Evolutionary conservation across 306 rosid species (phyloP).

Genomic region (Cucurbita ficifolia): DNA sequence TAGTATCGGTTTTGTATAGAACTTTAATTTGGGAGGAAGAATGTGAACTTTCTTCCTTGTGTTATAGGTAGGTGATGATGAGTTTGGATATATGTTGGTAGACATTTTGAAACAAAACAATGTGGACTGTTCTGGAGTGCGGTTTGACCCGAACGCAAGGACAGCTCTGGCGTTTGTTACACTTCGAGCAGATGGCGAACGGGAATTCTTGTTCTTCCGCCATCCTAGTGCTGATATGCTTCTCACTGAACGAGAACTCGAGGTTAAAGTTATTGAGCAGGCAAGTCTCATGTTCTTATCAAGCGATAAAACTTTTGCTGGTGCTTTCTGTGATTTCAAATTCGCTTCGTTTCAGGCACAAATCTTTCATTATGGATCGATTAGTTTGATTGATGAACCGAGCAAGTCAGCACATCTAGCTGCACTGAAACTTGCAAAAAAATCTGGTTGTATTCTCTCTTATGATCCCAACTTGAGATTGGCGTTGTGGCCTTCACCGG

Average conservation of each 20-base stretch:
- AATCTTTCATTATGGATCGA: conserved; percentile 85
- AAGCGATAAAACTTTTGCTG: neutral
- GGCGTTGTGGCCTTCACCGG: conserved; percentile 76
- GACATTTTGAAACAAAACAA: conserved; percentile 50
- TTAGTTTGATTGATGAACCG: conserved; percentile 88
- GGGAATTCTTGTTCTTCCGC: conserved; percentile 79
- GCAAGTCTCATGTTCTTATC: conserved; percentile 12
- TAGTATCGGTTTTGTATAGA: neutral
- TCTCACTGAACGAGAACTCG: conserved; percentile 69
- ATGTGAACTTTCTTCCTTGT: neutral
- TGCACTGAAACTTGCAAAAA: conserved; percentile 61
- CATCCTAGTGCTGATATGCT: conserved; percentile 97
- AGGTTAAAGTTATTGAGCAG: conserved; percentile 43
- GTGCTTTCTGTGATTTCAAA: neutral
- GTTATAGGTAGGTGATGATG: conserved; percentile 82
- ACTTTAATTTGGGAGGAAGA: neutral
- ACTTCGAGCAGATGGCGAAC: conserved; percentile 80
- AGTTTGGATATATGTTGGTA: conserved; percentile 70
- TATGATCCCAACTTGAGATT: conserved; percentile 86
- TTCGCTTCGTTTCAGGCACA: conserved; percentile 29
- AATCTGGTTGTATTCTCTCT: conserved; percentile 67
- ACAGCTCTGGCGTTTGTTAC: conserved; percentile 85
- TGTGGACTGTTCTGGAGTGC: conserved; percentile 59
- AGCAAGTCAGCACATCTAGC: conserved; percentile 71
- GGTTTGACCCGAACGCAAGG: conserved; percentile 66